These are phyloP conservation scores for Sordariomycetes sp. DNA, from an alignment of 2,329 filamentous ascomycete species.

Conservation along the genomic window DNA sequence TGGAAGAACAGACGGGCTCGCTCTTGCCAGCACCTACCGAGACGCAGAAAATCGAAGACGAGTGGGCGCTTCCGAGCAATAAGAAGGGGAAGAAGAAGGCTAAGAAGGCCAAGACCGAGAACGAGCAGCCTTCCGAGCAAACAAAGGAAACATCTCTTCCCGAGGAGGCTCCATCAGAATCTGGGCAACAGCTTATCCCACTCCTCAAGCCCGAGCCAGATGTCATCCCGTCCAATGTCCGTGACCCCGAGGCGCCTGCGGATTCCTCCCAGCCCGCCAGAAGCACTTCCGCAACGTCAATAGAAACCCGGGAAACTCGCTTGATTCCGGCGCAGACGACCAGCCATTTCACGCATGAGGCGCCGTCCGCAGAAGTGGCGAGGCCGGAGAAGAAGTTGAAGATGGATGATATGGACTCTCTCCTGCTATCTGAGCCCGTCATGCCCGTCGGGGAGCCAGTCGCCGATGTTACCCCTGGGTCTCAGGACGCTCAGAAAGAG, in stretches of 20 bases:
- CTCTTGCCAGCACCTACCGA: background rate
- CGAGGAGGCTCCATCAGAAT: background rate
- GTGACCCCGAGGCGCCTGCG: background rate
- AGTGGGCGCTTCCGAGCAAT: slow-evolving; percentile 10
- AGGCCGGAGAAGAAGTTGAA: slow-evolving; percentile 21
- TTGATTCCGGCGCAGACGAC: slow-evolving; percentile 19
- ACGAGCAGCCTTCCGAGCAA: background rate
- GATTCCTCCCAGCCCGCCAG: too few relatives aligned
- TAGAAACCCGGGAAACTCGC: slow-evolving; percentile 10
- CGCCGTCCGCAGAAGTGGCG: slow-evolving; percentile 19
- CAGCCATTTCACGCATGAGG: slow-evolving; percentile 20
- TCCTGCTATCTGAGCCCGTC: slow-evolving; percentile 13
- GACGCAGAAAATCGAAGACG: slow-evolving; percentile 4
- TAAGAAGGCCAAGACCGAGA: slow-evolving; percentile 6
- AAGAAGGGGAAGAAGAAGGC: slow-evolving; percentile 17
- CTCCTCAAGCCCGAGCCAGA: background rate
- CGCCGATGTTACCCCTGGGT: background rate
- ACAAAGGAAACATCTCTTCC: background rate
- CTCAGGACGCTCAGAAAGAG: background rate
- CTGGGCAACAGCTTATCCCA: background rate
- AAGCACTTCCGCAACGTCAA: background rate
- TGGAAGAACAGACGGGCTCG: background rate
- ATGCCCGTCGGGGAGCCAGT: slow-evolving; percentile 4
- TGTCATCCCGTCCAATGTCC: background rate
- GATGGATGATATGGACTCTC: slow-evolving; percentile 10